Base-by-base conservation (phyloP, 768 basidiomycete species). In the Rhodocollybia butyracea region DNA sequence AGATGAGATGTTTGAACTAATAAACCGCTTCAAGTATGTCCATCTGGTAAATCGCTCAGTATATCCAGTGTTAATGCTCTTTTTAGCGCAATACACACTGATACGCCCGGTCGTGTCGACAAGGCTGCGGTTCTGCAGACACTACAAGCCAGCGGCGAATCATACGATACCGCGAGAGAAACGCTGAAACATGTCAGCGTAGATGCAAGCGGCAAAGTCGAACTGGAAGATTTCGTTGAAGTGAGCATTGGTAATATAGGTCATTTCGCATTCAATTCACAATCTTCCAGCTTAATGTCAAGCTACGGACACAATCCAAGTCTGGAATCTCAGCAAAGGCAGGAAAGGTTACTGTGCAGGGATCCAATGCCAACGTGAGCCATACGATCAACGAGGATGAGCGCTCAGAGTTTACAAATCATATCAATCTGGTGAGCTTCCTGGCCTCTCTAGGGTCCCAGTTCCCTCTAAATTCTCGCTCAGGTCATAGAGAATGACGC, bases 381-480 rank as follows among this genome's bases (percentile, higher is more conserved):
- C 96, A 98, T 74, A 96, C 96, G 31, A 88, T 98, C 72, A 97
- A 97, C 74, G 93, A 98, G 70, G 96, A 98, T 68, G 96, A 98
- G 68, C 80, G 93, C 51, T 76, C 82, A 21, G 94, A 96, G 67
- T 98, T 98, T 73, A 98, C 96, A n/a, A 89, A 92, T 66, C 96
- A 99, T 72, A 98, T 99, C 76, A 99, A 99, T 68, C 75, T 81
- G 57, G 96, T 97, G 64, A 60, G 89, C 69, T 50, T 5, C 13
- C 2, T 24, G 13, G 21, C 60, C 29, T 15, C 30, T 41, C 6
- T 8, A 30, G 41, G 30, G 29, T 21, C 2, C n/a, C 6, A n/a
- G n/a, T 22, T 27, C 17, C 4, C 13, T 45, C 26, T 51, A 56
- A 64, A n/a, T 57, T 21, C 31, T 12, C 30, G 46, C 7, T 24